Evolutionary conservation across 257 asterid species (phyloP).

Genomic region (Anisodus acutangulus): DNA sequence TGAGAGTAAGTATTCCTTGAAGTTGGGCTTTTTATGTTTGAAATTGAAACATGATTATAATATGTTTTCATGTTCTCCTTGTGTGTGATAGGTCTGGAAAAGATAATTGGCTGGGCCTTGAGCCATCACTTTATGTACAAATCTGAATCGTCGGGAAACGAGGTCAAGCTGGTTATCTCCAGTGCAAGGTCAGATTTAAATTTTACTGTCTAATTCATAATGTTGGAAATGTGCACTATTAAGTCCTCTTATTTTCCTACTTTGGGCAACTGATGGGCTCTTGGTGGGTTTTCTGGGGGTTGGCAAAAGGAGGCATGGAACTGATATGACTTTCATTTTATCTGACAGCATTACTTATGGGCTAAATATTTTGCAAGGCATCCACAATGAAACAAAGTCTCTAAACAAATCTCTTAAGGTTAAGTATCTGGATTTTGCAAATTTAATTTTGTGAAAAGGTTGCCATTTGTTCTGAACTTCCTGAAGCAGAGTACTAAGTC

Average conservation of each 20-base stretch:
- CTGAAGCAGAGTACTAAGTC: constrained; percentile 22
- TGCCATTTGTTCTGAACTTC: constrained; percentile 25
- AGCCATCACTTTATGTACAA: constrained; percentile 80
- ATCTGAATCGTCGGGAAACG: constrained; percentile 52
- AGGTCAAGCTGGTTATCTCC: constrained; percentile 59
- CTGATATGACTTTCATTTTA: constrained; percentile 30
- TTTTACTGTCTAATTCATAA: constrained; percentile 13
- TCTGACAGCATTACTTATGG: constrained; percentile 71
- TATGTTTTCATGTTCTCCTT: constrained; percentile 34
- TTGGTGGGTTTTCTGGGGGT: background rate
- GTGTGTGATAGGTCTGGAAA: constrained; percentile 67
- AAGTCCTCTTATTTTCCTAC: constrained; percentile 5
- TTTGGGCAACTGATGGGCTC: constrained; percentile 13
- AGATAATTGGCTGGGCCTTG: constrained; percentile 82
- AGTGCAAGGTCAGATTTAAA: constrained; percentile 56
- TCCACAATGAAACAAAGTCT: constrained; percentile 77
- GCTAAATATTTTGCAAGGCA: constrained; percentile 69
- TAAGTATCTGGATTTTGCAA: constrained; percentile 21
- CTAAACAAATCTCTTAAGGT: constrained; percentile 83
- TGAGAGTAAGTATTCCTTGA: constrained; percentile 63
- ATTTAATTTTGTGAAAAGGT: background rate
- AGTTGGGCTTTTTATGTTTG: constrained; percentile 32
- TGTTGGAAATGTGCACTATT: constrained; percentile 20
- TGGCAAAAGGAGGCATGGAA: background rate
- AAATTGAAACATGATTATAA: constrained; percentile 26